phyloP scores from a whole-genome alignment of 2,329 filamentous ascomycete species.

The Penicillium sp. region DNA sequence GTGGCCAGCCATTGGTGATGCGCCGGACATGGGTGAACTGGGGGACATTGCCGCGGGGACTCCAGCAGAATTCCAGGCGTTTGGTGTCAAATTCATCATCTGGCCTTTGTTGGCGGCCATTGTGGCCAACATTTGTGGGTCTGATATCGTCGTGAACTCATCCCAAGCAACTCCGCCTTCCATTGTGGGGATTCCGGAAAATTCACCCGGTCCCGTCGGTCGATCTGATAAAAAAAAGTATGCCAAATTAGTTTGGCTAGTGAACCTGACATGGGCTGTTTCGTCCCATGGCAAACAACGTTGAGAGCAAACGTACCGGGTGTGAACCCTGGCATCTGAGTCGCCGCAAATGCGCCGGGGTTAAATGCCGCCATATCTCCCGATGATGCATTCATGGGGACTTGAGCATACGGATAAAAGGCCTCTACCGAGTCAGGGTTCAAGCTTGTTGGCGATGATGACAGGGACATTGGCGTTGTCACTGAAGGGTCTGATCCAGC shows the following conservation, averaged over 20 bases:
- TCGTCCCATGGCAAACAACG: background rate
- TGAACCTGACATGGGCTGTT: background rate
- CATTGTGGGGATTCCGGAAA: slow-evolving; percentile 37
- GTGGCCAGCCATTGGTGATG: slow-evolving; percentile 39
- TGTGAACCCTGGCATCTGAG: slow-evolving; percentile 41
- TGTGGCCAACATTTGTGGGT: slow-evolving; percentile 40
- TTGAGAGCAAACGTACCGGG: slow-evolving; percentile 38
- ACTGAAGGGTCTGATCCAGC: slow-evolving; percentile 51
- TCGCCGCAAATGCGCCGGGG: slow-evolving; percentile 35
- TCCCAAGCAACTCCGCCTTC: slow-evolving; percentile 44
- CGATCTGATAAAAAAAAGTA: slow-evolving; percentile 29
- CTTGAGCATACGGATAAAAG: slow-evolving; percentile 42
- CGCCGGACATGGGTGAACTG: slow-evolving; percentile 34
- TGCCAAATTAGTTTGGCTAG: background rate
- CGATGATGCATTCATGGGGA: slow-evolving; percentile 38
- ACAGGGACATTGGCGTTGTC: slow-evolving; percentile 53
- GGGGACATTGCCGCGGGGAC: slow-evolving; percentile 36
- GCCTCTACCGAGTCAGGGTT: slow-evolving; percentile 41
- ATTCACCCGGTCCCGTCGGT: slow-evolving; percentile 34
- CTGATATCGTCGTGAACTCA: slow-evolving; percentile 42
- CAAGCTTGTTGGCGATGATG: slow-evolving; percentile 47
- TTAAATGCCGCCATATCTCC: slow-evolving; percentile 41
- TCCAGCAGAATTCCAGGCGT: slow-evolving; percentile 37
- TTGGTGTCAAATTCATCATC: slow-evolving; percentile 41
- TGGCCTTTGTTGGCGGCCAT: slow-evolving; percentile 36